These are phyloP conservation scores for Zygosaccharomyces sapae DNA, from an alignment of 1,139 yeast genomes.

Conservation along the genomic window DNA sequence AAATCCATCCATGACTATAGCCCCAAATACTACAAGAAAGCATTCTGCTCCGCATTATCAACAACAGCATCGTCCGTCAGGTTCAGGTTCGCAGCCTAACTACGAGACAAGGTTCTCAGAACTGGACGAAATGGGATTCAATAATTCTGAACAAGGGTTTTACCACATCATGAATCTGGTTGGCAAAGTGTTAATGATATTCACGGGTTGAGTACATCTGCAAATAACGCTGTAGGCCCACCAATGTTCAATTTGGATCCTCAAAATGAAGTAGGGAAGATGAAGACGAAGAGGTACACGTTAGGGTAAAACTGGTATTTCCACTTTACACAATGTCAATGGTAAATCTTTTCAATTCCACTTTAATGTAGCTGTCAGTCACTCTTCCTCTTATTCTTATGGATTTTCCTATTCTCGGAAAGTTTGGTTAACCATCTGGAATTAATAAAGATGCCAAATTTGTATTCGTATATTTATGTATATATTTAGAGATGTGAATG, in stretches of 20 bases:
- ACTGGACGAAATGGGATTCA: constrained; percentile 12
- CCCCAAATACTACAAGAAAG: neutral
- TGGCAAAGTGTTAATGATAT: constrained; percentile 36
- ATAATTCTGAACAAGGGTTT: constrained; percentile 15
- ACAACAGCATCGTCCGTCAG: neutral
- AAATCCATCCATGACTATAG: constrained; percentile 1
- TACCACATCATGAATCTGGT: constrained; percentile 23
- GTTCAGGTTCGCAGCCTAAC: constrained; percentile 4
- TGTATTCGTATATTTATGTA: constrained; percentile 2
- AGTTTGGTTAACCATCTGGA: neutral
- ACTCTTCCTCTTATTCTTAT: neutral
- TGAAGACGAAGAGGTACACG: constrained; percentile 36
- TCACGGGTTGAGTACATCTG: constrained; percentile 25
- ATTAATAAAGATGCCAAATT: constrained; percentile 4
- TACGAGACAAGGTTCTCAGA: constrained; percentile 4
- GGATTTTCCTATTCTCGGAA: neutral
- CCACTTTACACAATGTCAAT: constrained; percentile 43
- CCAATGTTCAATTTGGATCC: constrained; percentile 13
- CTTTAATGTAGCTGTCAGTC: constrained; percentile 20
- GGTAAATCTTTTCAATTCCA: constrained; percentile 40
- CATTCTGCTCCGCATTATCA: neutral
- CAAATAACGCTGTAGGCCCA: constrained; percentile 7
- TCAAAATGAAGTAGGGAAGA: constrained; percentile 12
- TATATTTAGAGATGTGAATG: neutral
- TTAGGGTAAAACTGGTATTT: constrained; percentile 43